Conservation (phyloP, 345 rosid species). For the Lumnitzera littorea region DNA sequence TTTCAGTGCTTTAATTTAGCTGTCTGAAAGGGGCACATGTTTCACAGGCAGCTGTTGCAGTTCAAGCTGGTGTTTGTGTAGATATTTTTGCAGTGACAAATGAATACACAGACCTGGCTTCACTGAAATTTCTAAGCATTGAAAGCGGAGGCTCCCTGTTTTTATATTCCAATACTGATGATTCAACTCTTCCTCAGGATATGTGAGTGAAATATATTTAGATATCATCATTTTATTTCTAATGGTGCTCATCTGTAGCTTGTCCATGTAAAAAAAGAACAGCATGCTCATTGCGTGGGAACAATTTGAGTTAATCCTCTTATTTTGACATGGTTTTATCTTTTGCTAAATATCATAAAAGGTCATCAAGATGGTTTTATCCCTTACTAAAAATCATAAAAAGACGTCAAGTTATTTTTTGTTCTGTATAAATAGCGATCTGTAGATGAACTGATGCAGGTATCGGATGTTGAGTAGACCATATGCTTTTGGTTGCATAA, state of each 20-base stretch:
- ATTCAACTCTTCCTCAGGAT: constrained; percentile 98
- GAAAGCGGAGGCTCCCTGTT: constrained; percentile 97
- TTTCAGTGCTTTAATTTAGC: constrained; percentile 6
- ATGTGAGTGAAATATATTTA: constrained; percentile 51
- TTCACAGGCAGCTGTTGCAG: constrained; percentile 91
- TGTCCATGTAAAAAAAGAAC: not conserved
- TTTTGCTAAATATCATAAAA: not conserved
- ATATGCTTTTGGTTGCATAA: constrained; percentile 84
- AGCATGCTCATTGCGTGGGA: not conserved
- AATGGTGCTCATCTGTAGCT: not conserved
- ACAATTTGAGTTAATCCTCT: no score
- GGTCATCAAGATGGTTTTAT: not conserved
- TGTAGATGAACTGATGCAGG: constrained; percentile 26
- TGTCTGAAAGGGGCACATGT: constrained; percentile 25
- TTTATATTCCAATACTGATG: constrained; percentile 83
- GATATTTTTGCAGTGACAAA: constrained; percentile 94
- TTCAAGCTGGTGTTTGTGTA: constrained; percentile 96
- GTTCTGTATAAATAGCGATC: not conserved
- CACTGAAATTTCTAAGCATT: constrained; percentile 90
- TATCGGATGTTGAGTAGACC: constrained; percentile 93
- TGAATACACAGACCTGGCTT: constrained; percentile 97
- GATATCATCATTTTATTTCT: not conserved
- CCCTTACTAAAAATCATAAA: constrained; percentile 1
- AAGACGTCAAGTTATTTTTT: not conserved
- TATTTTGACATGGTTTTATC: not conserved